A percentile compares a stretch with the other conserved stretches of the same genome.
These are phyloP conservation scores for Chrysanthemum seticuspe DNA, from an alignment of 129 eudicot species.

Conservation along the genomic window DNA sequence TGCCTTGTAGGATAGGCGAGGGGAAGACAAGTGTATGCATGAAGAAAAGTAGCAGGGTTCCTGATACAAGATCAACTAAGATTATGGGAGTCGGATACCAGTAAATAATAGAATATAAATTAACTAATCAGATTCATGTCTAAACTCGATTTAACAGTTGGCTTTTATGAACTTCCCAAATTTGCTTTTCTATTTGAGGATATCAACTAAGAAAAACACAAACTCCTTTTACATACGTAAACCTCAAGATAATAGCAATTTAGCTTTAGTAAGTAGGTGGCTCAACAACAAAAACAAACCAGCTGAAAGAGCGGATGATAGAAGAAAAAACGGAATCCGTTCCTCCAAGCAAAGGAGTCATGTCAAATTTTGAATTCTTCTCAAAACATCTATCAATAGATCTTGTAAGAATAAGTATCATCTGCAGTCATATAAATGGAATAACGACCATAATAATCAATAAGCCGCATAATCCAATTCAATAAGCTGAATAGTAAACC, in stretches of 20 bases:
- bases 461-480: slow-evolving; percentile 1
- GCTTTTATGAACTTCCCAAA: slow-evolving; percentile 1
- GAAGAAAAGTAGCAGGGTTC: slow-evolving; percentile 98
- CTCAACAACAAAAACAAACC: slow-evolving; percentile 40
- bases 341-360: slow-evolving; percentile 99
- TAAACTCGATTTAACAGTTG: slow-evolving; percentile 9
- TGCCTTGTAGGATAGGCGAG: slow-evolving; percentile 91
- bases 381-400: slow-evolving; percentile 92
- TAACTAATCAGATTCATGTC: slow-evolving; percentile 6
- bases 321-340: slow-evolving; percentile 91
- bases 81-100: not conserved
- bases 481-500: not conserved
- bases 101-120: not conserved
- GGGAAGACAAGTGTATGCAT: slow-evolving; percentile 95
- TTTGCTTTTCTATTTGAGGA: not conserved
- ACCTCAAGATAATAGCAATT: too few relatives aligned
- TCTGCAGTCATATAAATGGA: slow-evolving; percentile 46
- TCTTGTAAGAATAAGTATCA: slow-evolving; percentile 94
- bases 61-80: slow-evolving; percentile 35
- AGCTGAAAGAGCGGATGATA: slow-evolving; percentile 90
- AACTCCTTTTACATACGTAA: too few relatives aligned
- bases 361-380: slow-evolving; percentile 95
- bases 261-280: not conserved
- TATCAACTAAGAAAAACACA: too few relatives aligned
- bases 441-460: not conserved